These are phyloP conservation scores for Strobilomyces confusus DNA, from an alignment of 768 basidiomycete genomes.

Conservation along the genomic window DNA sequence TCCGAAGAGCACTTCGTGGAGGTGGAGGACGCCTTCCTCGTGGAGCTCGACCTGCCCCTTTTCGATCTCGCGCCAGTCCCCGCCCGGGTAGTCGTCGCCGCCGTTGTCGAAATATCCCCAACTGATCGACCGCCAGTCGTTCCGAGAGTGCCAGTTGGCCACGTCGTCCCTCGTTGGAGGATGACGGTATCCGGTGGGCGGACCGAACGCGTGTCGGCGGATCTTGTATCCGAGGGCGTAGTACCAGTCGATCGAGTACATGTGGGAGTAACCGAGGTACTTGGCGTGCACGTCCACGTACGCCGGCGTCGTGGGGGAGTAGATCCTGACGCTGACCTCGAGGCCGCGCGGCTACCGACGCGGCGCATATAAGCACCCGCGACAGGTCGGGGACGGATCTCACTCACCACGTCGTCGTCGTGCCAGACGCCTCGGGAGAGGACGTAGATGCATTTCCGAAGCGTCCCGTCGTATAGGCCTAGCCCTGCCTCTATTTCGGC, in stretches of 20 bases:
- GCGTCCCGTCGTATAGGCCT: not conserved
- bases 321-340: slow-evolving; percentile 1
- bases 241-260: no score
- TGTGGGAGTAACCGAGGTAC: not conserved
- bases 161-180: not conserved
- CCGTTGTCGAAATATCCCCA: slow-evolving; percentile 13
- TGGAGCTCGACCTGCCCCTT: not conserved
- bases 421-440: not conserved
- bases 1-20: slow-evolving; percentile 6
- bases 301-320: slow-evolving; percentile 5
- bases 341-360: not conserved
- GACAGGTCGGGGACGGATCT: no score
- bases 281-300: slow-evolving; percentile 16
- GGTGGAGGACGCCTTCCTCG: slow-evolving; percentile 4
- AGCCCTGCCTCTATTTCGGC: not conserved
- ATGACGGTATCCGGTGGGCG: not conserved
- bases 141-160: not conserved
- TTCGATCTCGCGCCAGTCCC: slow-evolving; percentile 1
- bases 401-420: not conserved
- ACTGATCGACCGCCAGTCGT: slow-evolving; percentile 5
- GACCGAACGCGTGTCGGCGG: not conserved
- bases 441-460: not conserved
- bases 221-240: slow-evolving; percentile 4
- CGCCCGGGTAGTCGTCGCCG: not conserved
- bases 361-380: no score